Percentiles rank a stretch among this genome's conserved stretches.
Evolutionary conservation across 1,139 yeast genomes (phyloP).

Genomic region (Yamadazyma blattariae): DNA sequence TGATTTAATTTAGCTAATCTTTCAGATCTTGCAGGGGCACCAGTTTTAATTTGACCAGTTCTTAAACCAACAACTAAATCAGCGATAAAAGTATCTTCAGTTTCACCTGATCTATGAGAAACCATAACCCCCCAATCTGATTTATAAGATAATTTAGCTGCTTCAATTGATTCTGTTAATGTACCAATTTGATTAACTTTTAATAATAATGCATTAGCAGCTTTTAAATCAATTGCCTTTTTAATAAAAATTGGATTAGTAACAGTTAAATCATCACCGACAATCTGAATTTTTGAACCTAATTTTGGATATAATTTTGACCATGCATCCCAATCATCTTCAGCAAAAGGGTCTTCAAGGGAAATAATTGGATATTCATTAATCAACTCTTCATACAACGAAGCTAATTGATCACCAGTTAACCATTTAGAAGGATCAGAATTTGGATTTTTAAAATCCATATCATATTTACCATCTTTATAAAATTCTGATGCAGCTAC

Average conservation of each 20-base stretch:
- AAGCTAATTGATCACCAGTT: conserved; percentile 76
- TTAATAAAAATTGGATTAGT: conserved; percentile 87
- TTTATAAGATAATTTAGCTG: conserved; percentile 78
- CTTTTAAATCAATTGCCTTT: conserved; percentile 86
- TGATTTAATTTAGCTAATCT: conserved; percentile 93
- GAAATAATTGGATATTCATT: conserved; percentile 90
- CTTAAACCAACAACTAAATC: conserved; percentile 91
- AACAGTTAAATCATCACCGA: conserved; percentile 92
- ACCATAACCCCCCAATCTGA: conserved; percentile 96
- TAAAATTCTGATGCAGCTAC: conserved; percentile 90
- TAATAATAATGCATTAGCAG: conserved; percentile 82
- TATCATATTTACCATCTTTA: conserved; percentile 88
- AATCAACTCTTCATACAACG: conserved; percentile 66
- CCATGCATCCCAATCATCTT: conserved; percentile 97
- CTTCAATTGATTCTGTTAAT: conserved; percentile 79
- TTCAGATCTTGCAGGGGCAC: conserved; percentile 97
- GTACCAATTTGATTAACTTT: conserved; percentile 94
- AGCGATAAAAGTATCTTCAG: conserved; percentile 93
- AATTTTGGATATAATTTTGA: conserved; percentile 64
- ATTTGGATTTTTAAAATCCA: conserved; percentile 89
- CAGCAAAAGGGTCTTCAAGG: conserved; percentile 93
- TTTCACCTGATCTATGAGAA: conserved; percentile 95
- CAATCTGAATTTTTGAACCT: conserved; percentile 69
- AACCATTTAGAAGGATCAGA: conserved; percentile 83
- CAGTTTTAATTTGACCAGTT: conserved; percentile 93